Evolutionary conservation across 768 basidiomycete genomes (phyloP).

Genomic region (Boletus eberwhitei): DNA sequence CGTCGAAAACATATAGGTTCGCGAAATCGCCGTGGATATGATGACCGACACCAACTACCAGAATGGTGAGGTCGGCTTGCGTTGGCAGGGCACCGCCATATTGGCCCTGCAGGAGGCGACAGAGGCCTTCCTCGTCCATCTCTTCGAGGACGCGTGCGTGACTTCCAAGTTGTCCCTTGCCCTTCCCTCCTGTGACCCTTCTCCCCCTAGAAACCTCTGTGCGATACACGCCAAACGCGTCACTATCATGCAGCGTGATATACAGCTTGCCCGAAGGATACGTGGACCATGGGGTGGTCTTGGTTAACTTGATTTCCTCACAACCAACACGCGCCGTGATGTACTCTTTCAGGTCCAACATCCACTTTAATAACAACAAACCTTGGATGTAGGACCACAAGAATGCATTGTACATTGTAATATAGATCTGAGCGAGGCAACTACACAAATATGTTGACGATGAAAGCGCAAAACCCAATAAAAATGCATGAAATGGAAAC

Average conservation of each 20-base stretch:
- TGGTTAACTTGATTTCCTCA: conserved; percentile 34
- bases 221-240: conserved; percentile 98
- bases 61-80: conserved; percentile 54
- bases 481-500: conserved; percentile 12
- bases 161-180: not conserved
- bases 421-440: conserved; percentile 18
- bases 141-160: conserved; percentile 98
- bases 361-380: not conserved
- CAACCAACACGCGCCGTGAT: not conserved
- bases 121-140: conserved; percentile 89
- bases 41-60: conserved; percentile 69
- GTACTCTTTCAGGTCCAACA: not conserved
- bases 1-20: conserved; percentile 56
- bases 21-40: conserved; percentile 93
- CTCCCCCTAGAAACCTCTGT: conserved; percentile 75
- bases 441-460: conserved; percentile 10
- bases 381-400: conserved; percentile 1
- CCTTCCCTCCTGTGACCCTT: conserved; percentile 1
- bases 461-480: conserved; percentile 6
- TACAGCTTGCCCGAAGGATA: conserved; percentile 94
- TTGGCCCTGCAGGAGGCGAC: conserved; percentile 95
- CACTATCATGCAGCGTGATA: conserved; percentile 96
- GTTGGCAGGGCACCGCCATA: conserved; percentile 96
- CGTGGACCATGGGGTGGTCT: conserved; percentile 85
- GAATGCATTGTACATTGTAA: conserved; percentile 28